These are phyloP conservation scores for Capsicum baccatum DNA, from an alignment of 257 asterid species.

Conservation along the genomic window DNA sequence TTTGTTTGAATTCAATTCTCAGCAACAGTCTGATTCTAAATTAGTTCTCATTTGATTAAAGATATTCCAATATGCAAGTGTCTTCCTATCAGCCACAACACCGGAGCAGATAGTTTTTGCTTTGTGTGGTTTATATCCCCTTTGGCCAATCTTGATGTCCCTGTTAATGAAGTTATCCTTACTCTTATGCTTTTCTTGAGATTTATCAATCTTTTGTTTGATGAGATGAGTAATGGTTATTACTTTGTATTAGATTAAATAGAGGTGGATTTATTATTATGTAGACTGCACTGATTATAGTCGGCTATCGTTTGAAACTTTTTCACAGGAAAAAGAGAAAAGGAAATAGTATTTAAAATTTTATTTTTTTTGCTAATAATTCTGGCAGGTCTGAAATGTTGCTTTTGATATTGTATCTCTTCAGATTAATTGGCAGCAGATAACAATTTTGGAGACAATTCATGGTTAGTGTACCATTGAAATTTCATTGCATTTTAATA, in stretches of 20 bases:
- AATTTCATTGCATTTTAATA: neutral
- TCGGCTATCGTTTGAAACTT: neutral
- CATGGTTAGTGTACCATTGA: constrained; percentile 59
- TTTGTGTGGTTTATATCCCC: constrained; percentile 88
- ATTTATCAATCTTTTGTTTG: constrained; percentile 89
- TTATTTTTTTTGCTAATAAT: neutral
- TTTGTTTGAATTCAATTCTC: neutral
- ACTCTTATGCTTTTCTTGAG: constrained; percentile 85
- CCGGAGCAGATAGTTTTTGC: constrained; percentile 97
- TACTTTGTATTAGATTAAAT: constrained; percentile 12
- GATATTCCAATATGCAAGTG: constrained; percentile 99
- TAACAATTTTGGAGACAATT: constrained; percentile 80
- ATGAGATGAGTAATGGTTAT: constrained; percentile 63
- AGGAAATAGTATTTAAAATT: neutral
- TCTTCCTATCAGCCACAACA: constrained; percentile 87
- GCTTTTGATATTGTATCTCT: constrained; percentile 94
- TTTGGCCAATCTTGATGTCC: constrained; percentile 65
- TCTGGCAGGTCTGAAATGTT: constrained; percentile 81
- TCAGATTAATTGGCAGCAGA: constrained; percentile 84
- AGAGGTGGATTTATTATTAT: constrained; percentile 23
- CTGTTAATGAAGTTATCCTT: constrained; percentile 94
- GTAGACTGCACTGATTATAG: constrained; percentile 18
- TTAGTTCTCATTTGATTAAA: constrained; percentile 40
- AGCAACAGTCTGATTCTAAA: constrained; percentile 12
- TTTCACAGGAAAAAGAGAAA: neutral